A percentile compares a stretch with the other conserved stretches of the same genome.
phyloP scores from a whole-genome alignment of 2,329 filamentous ascomycete genomes.

The Ascochyta fabae region DNA sequence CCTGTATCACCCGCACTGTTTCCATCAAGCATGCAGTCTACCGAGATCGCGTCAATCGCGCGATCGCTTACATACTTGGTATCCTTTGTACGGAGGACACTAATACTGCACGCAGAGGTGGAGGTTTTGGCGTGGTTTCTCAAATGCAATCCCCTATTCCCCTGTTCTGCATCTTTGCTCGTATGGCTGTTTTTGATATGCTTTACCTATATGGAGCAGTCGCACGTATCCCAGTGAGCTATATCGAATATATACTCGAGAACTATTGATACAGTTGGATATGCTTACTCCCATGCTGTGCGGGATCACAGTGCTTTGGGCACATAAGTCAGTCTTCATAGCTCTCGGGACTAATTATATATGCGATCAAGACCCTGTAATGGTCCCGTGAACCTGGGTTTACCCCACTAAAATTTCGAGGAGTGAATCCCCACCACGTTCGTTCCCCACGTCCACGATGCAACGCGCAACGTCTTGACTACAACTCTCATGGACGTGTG shows the following conservation, averaged over 20 bases:
- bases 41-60: slow-evolving; percentile 26
- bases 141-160: slow-evolving; percentile 44
- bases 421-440: slow-evolving; percentile 5
- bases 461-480: not conserved
- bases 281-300: not conserved
- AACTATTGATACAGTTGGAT: not conserved
- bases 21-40: slow-evolving; percentile 32
- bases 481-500: not conserved
- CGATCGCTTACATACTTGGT: slow-evolving; percentile 28
- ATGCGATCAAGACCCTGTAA: not conserved
- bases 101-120: slow-evolving; percentile 30
- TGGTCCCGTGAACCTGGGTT: slow-evolving; percentile 2
- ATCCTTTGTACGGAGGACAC: slow-evolving; percentile 31
- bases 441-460: slow-evolving; percentile 2
- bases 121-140: slow-evolving; percentile 38
- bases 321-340: not conserved
- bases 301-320: not conserved
- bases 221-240: not conserved
- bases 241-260: not conserved
- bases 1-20: slow-evolving; percentile 34
- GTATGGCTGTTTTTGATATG: slow-evolving; percentile 13
- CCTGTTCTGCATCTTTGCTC: slow-evolving; percentile 41
- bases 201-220: not conserved
- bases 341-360: not conserved
- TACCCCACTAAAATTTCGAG: slow-evolving; percentile 11